Evolutionary conservation across 306 rosid genomes (phyloP).

Genomic region (Adenanthera pavonina): DNA sequence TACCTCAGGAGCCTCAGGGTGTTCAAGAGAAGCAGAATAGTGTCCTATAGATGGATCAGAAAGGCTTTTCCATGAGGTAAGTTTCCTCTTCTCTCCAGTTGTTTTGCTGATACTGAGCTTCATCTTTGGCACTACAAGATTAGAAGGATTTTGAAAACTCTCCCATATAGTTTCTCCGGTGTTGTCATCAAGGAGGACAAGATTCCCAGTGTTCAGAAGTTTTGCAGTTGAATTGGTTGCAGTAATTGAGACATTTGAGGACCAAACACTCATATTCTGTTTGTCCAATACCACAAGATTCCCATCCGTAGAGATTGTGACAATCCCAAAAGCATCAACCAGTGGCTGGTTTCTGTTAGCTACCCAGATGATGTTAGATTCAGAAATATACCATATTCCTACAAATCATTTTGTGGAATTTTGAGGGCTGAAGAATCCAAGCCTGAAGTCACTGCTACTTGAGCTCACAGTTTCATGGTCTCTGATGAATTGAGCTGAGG

Average conservation of each 20-base stretch:
- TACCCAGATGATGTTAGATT: conserved; percentile 2
- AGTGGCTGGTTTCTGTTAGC: conserved; percentile 27
- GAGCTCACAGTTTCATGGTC: conserved; percentile 3
- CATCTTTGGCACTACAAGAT: neutral
- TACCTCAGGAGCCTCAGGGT: conserved; percentile 9
- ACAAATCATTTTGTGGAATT: conserved; percentile 17
- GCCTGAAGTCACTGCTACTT: neutral
- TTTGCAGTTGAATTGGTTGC: conserved; percentile 19
- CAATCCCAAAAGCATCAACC: conserved; percentile 10
- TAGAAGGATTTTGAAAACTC: conserved; percentile 33
- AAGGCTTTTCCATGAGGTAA: neutral
- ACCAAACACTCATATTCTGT: conserved; percentile 34
- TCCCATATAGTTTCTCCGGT: conserved; percentile 23
- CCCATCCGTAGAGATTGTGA: conserved; percentile 13
- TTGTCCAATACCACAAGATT: conserved; percentile 23
- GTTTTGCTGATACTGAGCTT: neutral
- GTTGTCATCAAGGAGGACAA: neutral
- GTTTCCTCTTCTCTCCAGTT: neutral
- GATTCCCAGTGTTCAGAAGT: conserved; percentile 39
- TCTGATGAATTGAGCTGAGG: neutral
- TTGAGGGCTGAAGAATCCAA: conserved; percentile 45
- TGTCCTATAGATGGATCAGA: neutral
- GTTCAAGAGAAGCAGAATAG: neutral
- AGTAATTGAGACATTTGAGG: conserved; percentile 17
- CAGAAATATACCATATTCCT: conserved; percentile 37